Evolutionary conservation across 2,329 filamentous ascomycete genomes (phyloP), one percentile per base, ranked within the genome.

Genomic region (Fusarium sp.): DNA sequence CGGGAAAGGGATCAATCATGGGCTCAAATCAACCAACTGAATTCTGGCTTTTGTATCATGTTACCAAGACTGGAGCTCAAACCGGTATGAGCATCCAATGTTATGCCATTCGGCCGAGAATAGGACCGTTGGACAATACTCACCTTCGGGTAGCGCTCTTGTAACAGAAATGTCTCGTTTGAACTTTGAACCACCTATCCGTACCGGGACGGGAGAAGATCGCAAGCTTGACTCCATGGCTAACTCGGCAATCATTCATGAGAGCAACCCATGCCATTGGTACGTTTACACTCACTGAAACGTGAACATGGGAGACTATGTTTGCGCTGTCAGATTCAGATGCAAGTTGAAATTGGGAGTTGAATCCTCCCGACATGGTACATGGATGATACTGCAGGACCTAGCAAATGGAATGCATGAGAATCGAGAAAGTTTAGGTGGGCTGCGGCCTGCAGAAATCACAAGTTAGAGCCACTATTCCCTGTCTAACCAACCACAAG

Each of bases 51-150:
- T 25, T 25, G 12, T 53, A 66, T 49, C 54, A 38, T 32, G 49
- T 25, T 35, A 35, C 49, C 32, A 32, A 42, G 49, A 32, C 30
- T 46, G 32, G 30, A 53, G 16, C 46, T 59, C 33, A 69, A 35
- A 52, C 46, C 67, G 59, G 52, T 46, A 60, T 56, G 46, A 28
- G 38, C 54, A 46, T 37, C 19, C 40, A 44, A 49, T 50, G 44
- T 25, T 30, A 32, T 50, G 49, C 58, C 42, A 75, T 65, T 66
- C 50, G 61, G 46, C 73, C 75, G 73, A 75, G 65, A 77, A 73
- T 73, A 77, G 56, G 64, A 73, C 69, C 74, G 69, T 67, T 66
- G 61, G 62, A 67, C 71, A 60, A 66, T 50, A 47, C 62, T 60
- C 46, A 64, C 57, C 47, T 40, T 75, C 53, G 64, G 50, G 59